Base-by-base conservation (phyloP, 2,329 filamentous ascomycete genomes). In the Penicillium sp. region DNA sequence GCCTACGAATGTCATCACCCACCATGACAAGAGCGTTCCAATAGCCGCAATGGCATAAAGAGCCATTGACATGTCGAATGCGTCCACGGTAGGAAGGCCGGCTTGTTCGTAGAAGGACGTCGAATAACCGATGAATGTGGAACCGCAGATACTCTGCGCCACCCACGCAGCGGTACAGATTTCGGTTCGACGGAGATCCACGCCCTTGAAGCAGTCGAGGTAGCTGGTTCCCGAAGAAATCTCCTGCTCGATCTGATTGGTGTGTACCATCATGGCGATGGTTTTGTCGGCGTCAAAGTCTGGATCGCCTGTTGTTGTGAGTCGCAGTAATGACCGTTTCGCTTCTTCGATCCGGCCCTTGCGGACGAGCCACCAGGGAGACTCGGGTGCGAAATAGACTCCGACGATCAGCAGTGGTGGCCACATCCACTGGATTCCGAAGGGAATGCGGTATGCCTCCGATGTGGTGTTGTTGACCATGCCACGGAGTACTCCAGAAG, bases 31-130 rank as follows among this genome's bases (percentile, higher is more conserved):
- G 2, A 60, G 26, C 14, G 81, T 84, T 5, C 83, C 83, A 14
- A 84, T 70, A 45, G 82, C 78, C 6, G 80, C 82, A 70, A 90
- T 87, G 43, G 81, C 86, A 65, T 88, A 88, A 71, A 88, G 83
- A 38, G 85, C 87, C 8, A 78, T 60, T 1, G 75, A 72, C 35
- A 81, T 65, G 14, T 70, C 71, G 59, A 80, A 80, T 0, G 78
- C 70, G 46, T 75, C 64, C 4, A 59, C 55, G 7, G 65, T 53
- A 28, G 52, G 45, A 22, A 81, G 66, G 1, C 79, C 78, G 14
- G 79, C 78, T 46, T 71, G 73, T 48, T 71, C 63, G 57, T 72
- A 76, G 61, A 79, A 80, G 6, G 69, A 65, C 4, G 75, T 72
- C 1, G 72, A 70, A 54, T 73, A 76, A 26, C 71, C 73, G 62